Percentiles rank a stretch among this genome's conserved stretches.
These are phyloP conservation scores for Arthroderma sp. DNA, from an alignment of 2,329 filamentous ascomycete genomes.

Conservation along the genomic window DNA sequence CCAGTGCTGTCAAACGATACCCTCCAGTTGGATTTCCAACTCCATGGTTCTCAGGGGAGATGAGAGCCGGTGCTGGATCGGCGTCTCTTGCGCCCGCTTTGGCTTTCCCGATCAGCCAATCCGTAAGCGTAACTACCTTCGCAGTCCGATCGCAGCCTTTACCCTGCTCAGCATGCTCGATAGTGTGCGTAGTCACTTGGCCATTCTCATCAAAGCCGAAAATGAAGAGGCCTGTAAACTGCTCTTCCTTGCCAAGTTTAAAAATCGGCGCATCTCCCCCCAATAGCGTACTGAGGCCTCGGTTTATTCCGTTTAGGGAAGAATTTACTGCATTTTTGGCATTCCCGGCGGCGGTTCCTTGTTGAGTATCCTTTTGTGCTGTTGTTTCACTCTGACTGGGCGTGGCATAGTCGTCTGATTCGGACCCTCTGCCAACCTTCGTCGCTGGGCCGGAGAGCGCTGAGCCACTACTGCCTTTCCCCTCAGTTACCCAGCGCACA, in stretches of 20 bases:
- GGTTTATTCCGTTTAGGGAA: slow-evolving; percentile 23
- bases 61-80: slow-evolving; percentile 3
- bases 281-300: slow-evolving; percentile 34
- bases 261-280: slow-evolving; percentile 40
- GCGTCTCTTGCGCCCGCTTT: slow-evolving; percentile 31
- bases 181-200: slow-evolving; percentile 72
- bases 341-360: slow-evolving; percentile 5
- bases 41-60: too few species aligned
- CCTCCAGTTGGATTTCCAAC: too few species aligned
- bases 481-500: slow-evolving; percentile 69
- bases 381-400: not conserved
- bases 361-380: not conserved
- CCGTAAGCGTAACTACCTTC: slow-evolving; percentile 78
- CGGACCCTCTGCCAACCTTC: slow-evolving; percentile 1
- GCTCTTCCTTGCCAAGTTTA: slow-evolving; percentile 47
- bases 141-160: slow-evolving; percentile 72
- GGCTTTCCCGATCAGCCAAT: slow-evolving; percentile 81
- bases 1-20: too few species aligned
- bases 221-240: slow-evolving; percentile 83
- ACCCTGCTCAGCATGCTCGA: slow-evolving; percentile 80
- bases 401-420: slow-evolving; percentile 1
- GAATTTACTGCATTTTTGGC: slow-evolving; percentile 9
- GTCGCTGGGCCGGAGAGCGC: not conserved
- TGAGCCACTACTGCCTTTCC: slow-evolving; percentile 11
- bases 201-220: slow-evolving; percentile 91